These are phyloP conservation scores for Coemansia umbellata DNA, from an alignment of 192 early-diverging fungal species.

Conservation along the genomic window DNA sequence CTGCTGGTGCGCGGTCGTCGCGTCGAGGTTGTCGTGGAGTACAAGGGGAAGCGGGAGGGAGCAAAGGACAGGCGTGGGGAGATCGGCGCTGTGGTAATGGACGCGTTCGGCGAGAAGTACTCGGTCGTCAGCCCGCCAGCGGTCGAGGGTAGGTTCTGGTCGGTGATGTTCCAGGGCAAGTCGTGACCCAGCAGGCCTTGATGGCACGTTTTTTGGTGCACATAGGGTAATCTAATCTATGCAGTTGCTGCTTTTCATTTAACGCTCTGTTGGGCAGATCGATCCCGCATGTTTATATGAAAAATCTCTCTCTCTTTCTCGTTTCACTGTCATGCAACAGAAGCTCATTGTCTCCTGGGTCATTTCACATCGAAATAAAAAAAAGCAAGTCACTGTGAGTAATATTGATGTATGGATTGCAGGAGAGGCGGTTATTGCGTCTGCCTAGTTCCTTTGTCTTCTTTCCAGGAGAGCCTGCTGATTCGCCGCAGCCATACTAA, in stretches of 20 bases:
- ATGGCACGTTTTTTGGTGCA: too few relatives aligned
- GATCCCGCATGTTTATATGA: too few relatives aligned
- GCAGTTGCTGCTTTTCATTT: too few relatives aligned
- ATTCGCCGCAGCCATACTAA: too few relatives aligned
- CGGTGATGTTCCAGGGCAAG: constrained; percentile 25
- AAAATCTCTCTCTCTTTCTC: background rate
- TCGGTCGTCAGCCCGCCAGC: constrained; percentile 6
- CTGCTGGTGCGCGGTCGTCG: constrained; percentile 24
- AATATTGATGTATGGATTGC: background rate
- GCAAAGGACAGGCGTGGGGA: background rate
- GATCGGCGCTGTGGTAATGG: constrained; percentile 6
- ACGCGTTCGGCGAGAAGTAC: background rate
- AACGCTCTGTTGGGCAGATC: too few relatives aligned
- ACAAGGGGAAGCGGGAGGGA: background rate
- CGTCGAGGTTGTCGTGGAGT: constrained; percentile 20
- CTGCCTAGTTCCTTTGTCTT: background rate
- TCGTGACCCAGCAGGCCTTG: background rate
- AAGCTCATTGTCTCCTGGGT: background rate
- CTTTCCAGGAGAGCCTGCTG: too few relatives aligned
- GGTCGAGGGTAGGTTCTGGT: constrained; percentile 14
- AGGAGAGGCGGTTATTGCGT: background rate
- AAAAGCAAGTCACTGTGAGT: constrained; percentile 1
- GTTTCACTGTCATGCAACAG: constrained; percentile 2
- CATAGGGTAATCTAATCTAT: too few relatives aligned
- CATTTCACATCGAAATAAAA: too few relatives aligned